phyloP scores from a whole-genome alignment of 1,284 basidiomycete species.

The Rhodotorula mucilaginosa region DNA sequence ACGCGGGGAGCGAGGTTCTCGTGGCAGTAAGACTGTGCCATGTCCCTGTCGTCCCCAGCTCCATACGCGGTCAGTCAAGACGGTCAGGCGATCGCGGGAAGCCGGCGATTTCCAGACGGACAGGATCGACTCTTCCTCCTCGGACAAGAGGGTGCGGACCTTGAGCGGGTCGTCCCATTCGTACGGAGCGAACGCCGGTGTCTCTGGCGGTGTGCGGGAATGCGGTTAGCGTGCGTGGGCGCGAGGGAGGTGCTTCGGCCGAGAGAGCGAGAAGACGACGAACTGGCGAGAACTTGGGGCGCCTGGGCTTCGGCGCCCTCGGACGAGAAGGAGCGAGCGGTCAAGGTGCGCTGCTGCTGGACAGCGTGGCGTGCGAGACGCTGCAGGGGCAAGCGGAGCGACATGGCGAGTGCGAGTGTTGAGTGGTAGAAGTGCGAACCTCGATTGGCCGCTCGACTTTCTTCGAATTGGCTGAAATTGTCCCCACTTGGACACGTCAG shows the following conservation, averaged over 20 bases:
- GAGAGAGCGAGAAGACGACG: background rate
- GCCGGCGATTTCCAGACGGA: background rate
- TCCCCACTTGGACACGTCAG: too few relatives aligned
- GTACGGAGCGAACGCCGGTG: constrained; percentile 35
- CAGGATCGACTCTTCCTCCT: constrained; percentile 88
- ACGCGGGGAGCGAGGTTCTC: constrained; percentile 81
- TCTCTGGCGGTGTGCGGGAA: background rate
- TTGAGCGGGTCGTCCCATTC: constrained; percentile 43
- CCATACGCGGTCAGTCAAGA: too few relatives aligned
- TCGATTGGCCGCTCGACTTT: background rate
- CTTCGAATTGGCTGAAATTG: too few relatives aligned
- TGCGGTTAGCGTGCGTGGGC: background rate
- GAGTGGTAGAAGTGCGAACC: background rate
- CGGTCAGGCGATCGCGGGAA: too few relatives aligned
- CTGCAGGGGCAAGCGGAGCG: background rate
- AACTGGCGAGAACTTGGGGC: constrained; percentile 21
- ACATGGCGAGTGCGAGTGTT: background rate
- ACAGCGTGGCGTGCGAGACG: background rate
- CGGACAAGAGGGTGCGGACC: constrained; percentile 60
- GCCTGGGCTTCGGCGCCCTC: constrained; percentile 21
- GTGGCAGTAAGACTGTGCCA: constrained; percentile 82
- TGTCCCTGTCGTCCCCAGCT: constrained; percentile 59
- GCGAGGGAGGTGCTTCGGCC: too few relatives aligned
- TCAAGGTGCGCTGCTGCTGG: background rate
- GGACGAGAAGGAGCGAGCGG: constrained; percentile 4